phyloP scores from a whole-genome alignment of 768 basidiomycete species.

The Fomitopsis serialis region DNA sequence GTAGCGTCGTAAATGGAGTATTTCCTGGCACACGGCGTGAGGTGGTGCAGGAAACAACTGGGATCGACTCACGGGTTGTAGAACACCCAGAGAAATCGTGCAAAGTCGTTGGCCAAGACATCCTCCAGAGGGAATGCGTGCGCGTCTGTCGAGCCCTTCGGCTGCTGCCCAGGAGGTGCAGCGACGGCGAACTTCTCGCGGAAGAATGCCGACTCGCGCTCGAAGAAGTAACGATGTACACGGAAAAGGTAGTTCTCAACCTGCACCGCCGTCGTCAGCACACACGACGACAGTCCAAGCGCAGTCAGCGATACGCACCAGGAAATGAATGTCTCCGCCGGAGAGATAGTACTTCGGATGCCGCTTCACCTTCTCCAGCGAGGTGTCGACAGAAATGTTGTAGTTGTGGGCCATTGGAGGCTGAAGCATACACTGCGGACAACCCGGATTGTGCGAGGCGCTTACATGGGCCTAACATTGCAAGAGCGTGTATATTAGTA shows the following conservation, averaged over 20 bases:
- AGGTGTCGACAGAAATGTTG: slow-evolving; percentile 2
- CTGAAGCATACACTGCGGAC: slow-evolving; percentile 3
- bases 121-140: slow-evolving; percentile 34
- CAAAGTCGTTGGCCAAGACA: slow-evolving; percentile 42
- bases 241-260: slow-evolving; percentile 52
- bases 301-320: slow-evolving; percentile 32
- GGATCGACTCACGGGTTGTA: slow-evolving; percentile 46
- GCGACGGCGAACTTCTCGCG: slow-evolving; percentile 19
- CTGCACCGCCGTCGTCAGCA: slow-evolving; percentile 26
- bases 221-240: slow-evolving; percentile 59
- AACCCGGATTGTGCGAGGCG: no score
- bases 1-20: slow-evolving; percentile 51
- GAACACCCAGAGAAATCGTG: slow-evolving; percentile 55
- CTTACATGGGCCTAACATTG: no score
- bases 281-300: neutral
- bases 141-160: slow-evolving; percentile 22
- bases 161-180: slow-evolving; percentile 8
- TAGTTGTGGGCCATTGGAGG: neutral
- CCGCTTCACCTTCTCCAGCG: slow-evolving; percentile 15
- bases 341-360: slow-evolving; percentile 43
- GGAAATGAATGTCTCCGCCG: slow-evolving; percentile 48
- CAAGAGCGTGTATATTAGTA: no score
- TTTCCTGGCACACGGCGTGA: slow-evolving; percentile 30
- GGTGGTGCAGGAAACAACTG: neutral
- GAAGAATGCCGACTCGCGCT: slow-evolving; percentile 44